phyloP scores from a whole-genome alignment of 2,329 filamentous ascomycete genomes.

The Fusarium hostae region DNA sequence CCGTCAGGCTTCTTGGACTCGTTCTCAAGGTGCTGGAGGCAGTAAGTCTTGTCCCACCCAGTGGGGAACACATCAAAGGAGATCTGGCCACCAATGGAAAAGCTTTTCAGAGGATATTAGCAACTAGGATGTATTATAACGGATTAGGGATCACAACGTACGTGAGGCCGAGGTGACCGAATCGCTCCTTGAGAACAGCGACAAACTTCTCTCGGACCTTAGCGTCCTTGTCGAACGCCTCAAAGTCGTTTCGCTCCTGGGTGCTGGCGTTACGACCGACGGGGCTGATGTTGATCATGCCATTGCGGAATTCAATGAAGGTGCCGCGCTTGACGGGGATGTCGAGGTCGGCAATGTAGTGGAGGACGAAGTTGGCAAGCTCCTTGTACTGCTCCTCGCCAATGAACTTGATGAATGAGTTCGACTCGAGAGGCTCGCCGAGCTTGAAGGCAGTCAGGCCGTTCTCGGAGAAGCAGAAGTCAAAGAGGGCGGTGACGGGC shows the following conservation, averaged over 20 bases:
- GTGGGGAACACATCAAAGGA: slow-evolving; percentile 97
- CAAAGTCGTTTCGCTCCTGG: slow-evolving; percentile 83
- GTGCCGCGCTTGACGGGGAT: slow-evolving; percentile 86
- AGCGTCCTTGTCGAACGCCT: slow-evolving; percentile 82
- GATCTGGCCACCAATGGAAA: slow-evolving; percentile 95
- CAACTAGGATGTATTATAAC: background rate
- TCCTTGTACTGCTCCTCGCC: slow-evolving; percentile 86
- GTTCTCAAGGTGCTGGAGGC: slow-evolving; percentile 84
- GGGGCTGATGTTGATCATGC: slow-evolving; percentile 89
- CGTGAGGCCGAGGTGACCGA: slow-evolving; percentile 86
- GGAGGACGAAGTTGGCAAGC: slow-evolving; percentile 79
- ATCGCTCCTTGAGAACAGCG: slow-evolving; percentile 78
- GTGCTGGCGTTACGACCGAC: slow-evolving; percentile 86
- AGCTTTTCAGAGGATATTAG: slow-evolving; percentile 60
- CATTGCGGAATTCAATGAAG: slow-evolving; percentile 89
- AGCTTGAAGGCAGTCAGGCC: slow-evolving; percentile 90
- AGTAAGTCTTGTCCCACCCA: slow-evolving; percentile 99
- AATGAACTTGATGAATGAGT: slow-evolving; percentile 91
- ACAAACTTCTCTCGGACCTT: slow-evolving; percentile 83
- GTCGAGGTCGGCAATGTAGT: slow-evolving; percentile 86
- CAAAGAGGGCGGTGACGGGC: slow-evolving; percentile 87
- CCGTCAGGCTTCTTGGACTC: slow-evolving; percentile 78
- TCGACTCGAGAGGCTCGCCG: slow-evolving; percentile 78
- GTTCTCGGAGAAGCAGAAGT: slow-evolving; percentile 98
- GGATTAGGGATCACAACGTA: slow-evolving; percentile 58